Base-by-base conservation (phyloP, 2,329 filamentous ascomycete species). In the Sarocladiaceae sp. region DNA sequence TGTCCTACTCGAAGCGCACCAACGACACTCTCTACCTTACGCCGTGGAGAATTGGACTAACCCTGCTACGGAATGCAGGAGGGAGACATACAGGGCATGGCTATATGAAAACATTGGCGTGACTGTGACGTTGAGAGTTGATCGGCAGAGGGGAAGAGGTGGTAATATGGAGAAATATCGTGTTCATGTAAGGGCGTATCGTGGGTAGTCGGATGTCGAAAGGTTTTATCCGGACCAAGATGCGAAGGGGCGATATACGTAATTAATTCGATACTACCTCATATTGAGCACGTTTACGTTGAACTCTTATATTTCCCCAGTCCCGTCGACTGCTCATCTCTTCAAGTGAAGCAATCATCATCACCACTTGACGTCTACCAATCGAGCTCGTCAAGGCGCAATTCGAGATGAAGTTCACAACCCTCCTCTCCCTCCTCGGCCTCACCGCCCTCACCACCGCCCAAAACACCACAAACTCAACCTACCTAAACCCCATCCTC, bases 401-500 rank as follows among this genome's bases (percentile, higher is more conserved):
- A 7, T 22, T 23, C 40, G 17, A 28, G 22, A 44, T 50, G 47
- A 50, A 20, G 31, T 22, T 37, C 31, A 50, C 47, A 12, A 37
- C 25, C 18, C 11, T 37, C 12, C 22, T 50, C 29, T 10, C 47
- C 31, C 31, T 37, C 47, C 15, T 31, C 10, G 29, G 29, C 31
- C 20, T 50, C 20, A 20, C 33, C 4, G 18, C 15, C 31, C 29
- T 50, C 31, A 18, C 47, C 8, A 10, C 28, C 3, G 28, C 29
- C 29, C 15, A 37, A 20, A 10, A 33, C 17, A 10, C 40, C 40
- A 26, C 31, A 22, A 49, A 52, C 36, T 54, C 53, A 22, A 53
- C 52, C 22, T 53, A 35, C 23, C 40, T 51, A 15, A 79, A 78
- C 58, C 76, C 76, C 0, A 67, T 78, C 4, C 63, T 79, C 3